Evolutionary conservation across 164 flowering plant genomes (phyloP).

Genomic region (Chloranthus sessilifolius): DNA sequence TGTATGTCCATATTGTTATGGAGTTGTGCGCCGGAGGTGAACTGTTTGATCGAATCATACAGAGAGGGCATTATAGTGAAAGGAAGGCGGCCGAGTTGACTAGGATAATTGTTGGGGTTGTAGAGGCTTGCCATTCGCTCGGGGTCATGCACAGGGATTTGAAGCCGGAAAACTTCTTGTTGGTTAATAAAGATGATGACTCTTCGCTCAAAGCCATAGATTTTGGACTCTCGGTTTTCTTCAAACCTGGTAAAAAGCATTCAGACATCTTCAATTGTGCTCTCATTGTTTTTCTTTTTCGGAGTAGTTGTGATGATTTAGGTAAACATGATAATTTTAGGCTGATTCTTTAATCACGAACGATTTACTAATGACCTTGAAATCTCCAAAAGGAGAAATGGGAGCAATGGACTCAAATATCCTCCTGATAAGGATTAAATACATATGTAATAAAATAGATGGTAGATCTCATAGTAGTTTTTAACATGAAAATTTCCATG

Average conservation of each 20-base stretch:
- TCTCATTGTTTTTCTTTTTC: background rate
- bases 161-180: slow-evolving; percentile 83
- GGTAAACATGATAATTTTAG: no score
- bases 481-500: no score
- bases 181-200: slow-evolving; percentile 85
- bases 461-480: no score
- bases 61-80: slow-evolving; percentile 83
- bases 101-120: slow-evolving; percentile 80
- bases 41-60: slow-evolving; percentile 81
- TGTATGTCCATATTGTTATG: slow-evolving; percentile 85
- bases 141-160: slow-evolving; percentile 93
- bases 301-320: no score
- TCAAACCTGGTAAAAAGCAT: slow-evolving; percentile 82
- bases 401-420: no score
- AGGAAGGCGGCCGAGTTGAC: slow-evolving; percentile 88
- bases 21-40: slow-evolving; percentile 84
- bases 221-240: slow-evolving; percentile 90
- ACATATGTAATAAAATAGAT: no score
- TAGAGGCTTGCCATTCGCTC: slow-evolving; percentile 86
- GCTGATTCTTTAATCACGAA: no score
- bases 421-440: no score
- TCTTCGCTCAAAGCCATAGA: slow-evolving; percentile 91
- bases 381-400: no score
- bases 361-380: no score
- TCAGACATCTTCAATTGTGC: background rate